Evolutionary conservation across 345 rosid genomes (phyloP), one percentile per base, ranked within the genome.

Genomic region (Rhizophora mangle): DNA sequence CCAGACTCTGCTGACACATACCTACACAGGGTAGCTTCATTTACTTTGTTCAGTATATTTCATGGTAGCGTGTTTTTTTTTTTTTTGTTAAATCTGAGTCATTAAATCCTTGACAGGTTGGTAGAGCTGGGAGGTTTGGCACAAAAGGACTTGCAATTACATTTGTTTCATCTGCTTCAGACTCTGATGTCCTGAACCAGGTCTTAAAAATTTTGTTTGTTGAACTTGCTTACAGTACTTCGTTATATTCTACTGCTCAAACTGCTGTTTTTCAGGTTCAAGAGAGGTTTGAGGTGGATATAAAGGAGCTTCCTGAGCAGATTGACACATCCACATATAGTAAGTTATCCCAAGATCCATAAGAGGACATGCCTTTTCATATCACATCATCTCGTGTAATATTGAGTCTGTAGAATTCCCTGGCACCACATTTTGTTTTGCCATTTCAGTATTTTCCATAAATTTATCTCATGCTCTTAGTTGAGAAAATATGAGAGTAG

Each of bases 1-100:
- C 99, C 99, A 6, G 98, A 96, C 80, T 92, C 99, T 65, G 99
- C 98, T 6, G 99, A 92, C 65, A 96, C 99, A 1, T 96, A 96
- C 55, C 86, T 96, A 26, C 99, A 96, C 85, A 89, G 99, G 90
- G 99, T 96, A 70, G 20, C 68, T 27, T 62, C 51, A 11, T 36
- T 18, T 32, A 19, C 18, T 3, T 26, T 64, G 6, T 43, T 66
- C 7, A 65, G 11, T 11, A 4, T 3, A 21, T 53, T 15, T 29
- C 3, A 7, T 54, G 16, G 4, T n/a, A 8, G 3, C 34, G 18
- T 3, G 8, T 32, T 11, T 32, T 13, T 24, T 66, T 6, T 39
- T 65, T 62, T 55, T 60, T 54, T 63, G 18, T 43, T 16, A 7
- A 16, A 6, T 24, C 27, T 5, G 43, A 6, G 55, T 60, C 47